Percentiles rank a stretch among this genome's conserved stretches.
phyloP scores from a whole-genome alignment of 305 asterid genomes.

The Rubia peregrina region DNA sequence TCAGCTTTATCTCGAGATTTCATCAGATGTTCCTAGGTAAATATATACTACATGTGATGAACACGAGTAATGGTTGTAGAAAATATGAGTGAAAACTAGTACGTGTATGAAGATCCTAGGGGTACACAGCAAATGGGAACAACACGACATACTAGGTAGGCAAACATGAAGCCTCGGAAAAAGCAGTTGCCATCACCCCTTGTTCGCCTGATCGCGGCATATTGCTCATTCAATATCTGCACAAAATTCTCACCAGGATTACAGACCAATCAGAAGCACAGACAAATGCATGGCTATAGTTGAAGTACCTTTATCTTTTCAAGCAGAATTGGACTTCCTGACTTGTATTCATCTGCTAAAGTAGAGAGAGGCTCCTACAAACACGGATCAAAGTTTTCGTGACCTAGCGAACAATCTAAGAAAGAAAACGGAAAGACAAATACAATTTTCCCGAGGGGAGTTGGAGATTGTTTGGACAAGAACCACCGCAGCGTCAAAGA shows the following conservation, averaged over 20 bases:
- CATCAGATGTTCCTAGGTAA: conserved; percentile 71
- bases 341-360: conserved; percentile 62
- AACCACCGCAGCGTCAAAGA: too few species aligned
- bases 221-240: conserved; percentile 66
- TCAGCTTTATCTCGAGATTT: conserved; percentile 69
- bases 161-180: conserved; percentile 96
- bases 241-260: conserved; percentile 12
- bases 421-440: too few species aligned
- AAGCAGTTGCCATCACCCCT: conserved; percentile 97
- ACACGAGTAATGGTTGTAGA: conserved; percentile 21
- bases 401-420: too few species aligned
- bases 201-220: conserved; percentile 78
- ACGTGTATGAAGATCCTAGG: conserved; percentile 8
- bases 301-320: conserved; percentile 75
- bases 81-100: too few species aligned
- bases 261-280: conserved; percentile 20
- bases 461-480: too few species aligned
- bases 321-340: conserved; percentile 75
- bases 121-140: conserved; percentile 15
- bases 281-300: conserved; percentile 9
- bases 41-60: conserved; percentile 10
- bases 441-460: too few species aligned
- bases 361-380: conserved; percentile 83
- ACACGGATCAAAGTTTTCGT: not conserved
- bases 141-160: conserved; percentile 64